These are phyloP conservation scores for Piper betle DNA, from an alignment of 164 flowering plant genomes.

Conservation along the genomic window DNA sequence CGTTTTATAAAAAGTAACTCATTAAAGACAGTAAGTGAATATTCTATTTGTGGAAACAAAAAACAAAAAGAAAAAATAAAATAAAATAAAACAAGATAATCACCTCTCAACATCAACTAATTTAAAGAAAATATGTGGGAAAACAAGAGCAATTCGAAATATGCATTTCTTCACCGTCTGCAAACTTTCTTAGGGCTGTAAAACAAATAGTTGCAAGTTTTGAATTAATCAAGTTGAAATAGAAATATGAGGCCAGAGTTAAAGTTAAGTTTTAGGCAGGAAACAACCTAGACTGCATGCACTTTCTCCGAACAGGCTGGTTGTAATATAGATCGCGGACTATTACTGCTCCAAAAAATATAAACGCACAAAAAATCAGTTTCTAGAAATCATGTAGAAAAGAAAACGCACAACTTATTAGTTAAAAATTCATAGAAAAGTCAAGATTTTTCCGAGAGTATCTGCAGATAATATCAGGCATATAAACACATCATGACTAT, in stretches of 20 bases:
- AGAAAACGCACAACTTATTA: too few species aligned
- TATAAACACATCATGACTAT: too few species aligned
- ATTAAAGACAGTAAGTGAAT: not conserved
- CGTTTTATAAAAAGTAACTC: not conserved
- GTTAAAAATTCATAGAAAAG: too few species aligned
- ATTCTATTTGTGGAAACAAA: not conserved
- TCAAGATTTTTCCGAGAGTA: too few species aligned
- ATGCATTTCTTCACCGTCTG: conserved; percentile 61
- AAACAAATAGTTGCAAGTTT: not conserved
- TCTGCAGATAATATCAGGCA: too few species aligned
- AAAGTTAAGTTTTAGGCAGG: conserved; percentile 3
- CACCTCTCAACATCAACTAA: conserved; percentile 72
- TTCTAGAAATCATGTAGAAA: not conserved
- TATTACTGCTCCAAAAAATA: conserved; percentile 34
- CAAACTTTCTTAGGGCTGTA: conserved; percentile 73
- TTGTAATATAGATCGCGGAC: conserved; percentile 90
- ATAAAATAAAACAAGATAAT: not conserved
- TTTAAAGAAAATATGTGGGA: conserved; percentile 48
- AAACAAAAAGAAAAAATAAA: conserved; percentile 1
- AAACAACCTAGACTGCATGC: conserved; percentile 64
- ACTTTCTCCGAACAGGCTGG: conserved; percentile 90
- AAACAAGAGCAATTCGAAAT: conserved; percentile 62
- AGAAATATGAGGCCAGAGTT: conserved; percentile 5
- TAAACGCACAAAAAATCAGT: not conserved
- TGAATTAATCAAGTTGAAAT: not conserved